Base-by-base conservation (phyloP, 768 basidiomycete species). In the Serendipita sp. region DNA sequence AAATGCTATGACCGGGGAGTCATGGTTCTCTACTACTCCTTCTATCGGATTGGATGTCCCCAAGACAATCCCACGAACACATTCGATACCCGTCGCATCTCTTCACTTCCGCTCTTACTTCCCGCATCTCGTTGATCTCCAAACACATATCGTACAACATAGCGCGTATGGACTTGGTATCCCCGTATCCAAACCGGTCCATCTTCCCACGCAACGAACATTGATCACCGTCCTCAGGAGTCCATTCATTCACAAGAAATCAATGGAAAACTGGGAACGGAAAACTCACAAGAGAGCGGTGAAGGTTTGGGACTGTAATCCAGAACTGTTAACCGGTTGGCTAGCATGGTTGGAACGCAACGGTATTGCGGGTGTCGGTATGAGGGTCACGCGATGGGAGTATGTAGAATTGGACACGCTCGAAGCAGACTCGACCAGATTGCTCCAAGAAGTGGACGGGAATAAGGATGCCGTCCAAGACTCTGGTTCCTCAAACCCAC, bases 251-350 rank as follows among this genome's bases (percentile, higher is more conserved):
- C 87, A 94, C 74, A 98, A 98, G 72, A 96, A 95, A 75, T 77
- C 81, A 16, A 93, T 97, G 74, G 93, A 98, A 77, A 98, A 97
- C 75, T 98, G 95, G 73, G 87, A 92, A 73, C 78, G 90, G 32
- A 81, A 78, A 70, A 85, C 86, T 63, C 88, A 94, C 71, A 89
- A 88, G 71, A 82, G 94, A 10, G 81, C 81, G 45, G 83, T 98
- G 75, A 94, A 92, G 74, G 89, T 92, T 0, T 98, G 83, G 80
- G 95, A 98, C 74, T 83, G 92, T 16, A 80, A 93, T 70, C 76
- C 81, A 2, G 83, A 85, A 68, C 84, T 91, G 3, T 79, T 98
- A 10, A 82, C 87, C 34, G 78, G 83, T 66, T 96, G 88, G 90
- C 75, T 91, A 63, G 76, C 79, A 68, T 98, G 95, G 71, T 72